Evolutionary conservation across 805 yeast species (phyloP), one percentile per base, ranked within the genome.

Genomic region (Ogataea polymorpha): DNA sequence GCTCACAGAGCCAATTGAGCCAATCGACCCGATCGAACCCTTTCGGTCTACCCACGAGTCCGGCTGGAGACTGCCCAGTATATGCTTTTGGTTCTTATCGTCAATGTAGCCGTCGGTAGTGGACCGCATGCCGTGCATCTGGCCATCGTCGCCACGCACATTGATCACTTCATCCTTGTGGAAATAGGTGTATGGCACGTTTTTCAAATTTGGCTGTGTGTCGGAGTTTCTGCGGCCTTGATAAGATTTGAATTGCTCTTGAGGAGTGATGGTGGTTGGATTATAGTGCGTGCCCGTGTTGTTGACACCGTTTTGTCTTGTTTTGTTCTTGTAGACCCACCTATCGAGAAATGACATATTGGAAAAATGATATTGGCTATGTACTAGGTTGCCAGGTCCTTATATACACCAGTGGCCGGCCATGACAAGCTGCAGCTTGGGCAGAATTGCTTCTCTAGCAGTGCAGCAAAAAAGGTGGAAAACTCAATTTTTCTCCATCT

Each of bases 311-410:
- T 42, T 41, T 35, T 53, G 51, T 16, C 35, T 41, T 3, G 51
- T 29, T 11, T 46, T 44, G 18, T 51, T 44, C 16, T 56, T 48
- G 51, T 56, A 57, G 12, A 63, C 42, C 66, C 66, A 63, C 29
- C 68, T 62, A 33, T 63, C 68, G 17, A 63, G 30, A 37, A 63
- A 63, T 14, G 67, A 62, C 63, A 59, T 61, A 31, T 13, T 46
- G 27, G 16, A 5, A 15, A 8, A 29, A 14, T 29, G 21, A 12
- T 11, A 23, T 5, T 11, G n/a, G 18, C 14, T 6, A 17, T 11
- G 29, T 12, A 32, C 15, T 11, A 20, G 26, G 30, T 15, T 13
- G 15, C 27, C 27, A 24, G 12, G 14, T n/a, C 41, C 20, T 23
- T 38, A 38, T 38, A 38, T 38, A 38, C 27, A 20, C 10, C 23